phyloP scores from a whole-genome alignment of 768 basidiomycete species.

The Agaricus subrufescens region DNA sequence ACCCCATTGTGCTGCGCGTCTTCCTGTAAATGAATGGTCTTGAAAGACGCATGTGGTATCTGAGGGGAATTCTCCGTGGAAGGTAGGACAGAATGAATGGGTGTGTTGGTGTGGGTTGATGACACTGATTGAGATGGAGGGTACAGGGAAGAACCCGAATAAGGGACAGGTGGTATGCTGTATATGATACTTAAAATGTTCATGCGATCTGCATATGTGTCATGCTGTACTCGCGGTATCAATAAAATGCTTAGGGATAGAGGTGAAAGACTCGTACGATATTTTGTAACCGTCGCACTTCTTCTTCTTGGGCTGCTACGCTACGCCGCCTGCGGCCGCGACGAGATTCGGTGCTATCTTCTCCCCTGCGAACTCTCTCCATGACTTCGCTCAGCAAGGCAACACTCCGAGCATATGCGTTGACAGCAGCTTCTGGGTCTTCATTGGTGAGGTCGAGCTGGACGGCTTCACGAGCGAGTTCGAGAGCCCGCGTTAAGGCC shows the following conservation, averaged over 20 bases:
- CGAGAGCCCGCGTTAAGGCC: constrained; percentile 80
- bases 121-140: constrained; percentile 28
- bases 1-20: constrained; percentile 22
- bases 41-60: constrained; percentile 28
- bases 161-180: constrained; percentile 74
- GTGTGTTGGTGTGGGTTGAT: constrained; percentile 47
- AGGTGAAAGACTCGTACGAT: constrained; percentile 54
- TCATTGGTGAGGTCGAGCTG: constrained; percentile 84
- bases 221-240: constrained; percentile 52
- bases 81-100: constrained; percentile 42
- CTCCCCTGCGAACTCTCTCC: constrained; percentile 83
- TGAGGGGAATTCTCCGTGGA: constrained; percentile 44
- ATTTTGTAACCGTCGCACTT: constrained; percentile 78
- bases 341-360: constrained; percentile 68
- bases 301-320: constrained; percentile 88
- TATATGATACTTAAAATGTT: constrained; percentile 88
- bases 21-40: constrained; percentile 31
- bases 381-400: constrained; percentile 87
- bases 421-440: constrained; percentile 84
- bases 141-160: constrained; percentile 54
- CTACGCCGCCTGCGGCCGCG: constrained; percentile 64
- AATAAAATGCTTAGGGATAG: constrained; percentile 10
- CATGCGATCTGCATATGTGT: constrained; percentile 94
- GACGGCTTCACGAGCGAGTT: constrained; percentile 87
- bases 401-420: constrained; percentile 84